phyloP scores from a whole-genome alignment of 2,329 filamentous ascomycete genomes.

The Rhinocladiella similis region DNA sequence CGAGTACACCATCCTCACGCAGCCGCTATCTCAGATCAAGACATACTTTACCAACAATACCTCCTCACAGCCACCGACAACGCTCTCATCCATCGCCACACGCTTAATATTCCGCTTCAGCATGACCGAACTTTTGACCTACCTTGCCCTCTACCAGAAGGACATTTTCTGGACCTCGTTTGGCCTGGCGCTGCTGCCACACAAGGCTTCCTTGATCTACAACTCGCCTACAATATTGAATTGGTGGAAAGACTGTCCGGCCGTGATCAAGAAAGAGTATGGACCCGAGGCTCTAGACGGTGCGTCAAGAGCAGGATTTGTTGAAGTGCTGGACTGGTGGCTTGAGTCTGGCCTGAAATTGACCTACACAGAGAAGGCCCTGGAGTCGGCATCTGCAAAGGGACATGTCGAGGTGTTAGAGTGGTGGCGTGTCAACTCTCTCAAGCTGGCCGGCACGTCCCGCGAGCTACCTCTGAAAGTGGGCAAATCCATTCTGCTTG shows the following conservation, averaged over 20 bases:
- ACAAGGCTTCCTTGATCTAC: constrained; percentile 84
- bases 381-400: constrained; percentile 83
- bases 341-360: constrained; percentile 75
- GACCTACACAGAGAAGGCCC: constrained; percentile 80
- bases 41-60: constrained; percentile 69
- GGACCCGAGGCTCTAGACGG: constrained; percentile 81
- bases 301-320: constrained; percentile 80
- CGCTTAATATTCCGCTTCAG: constrained; percentile 91
- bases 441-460: constrained; percentile 36
- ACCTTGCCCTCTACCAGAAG: constrained; percentile 64
- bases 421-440: constrained; percentile 74
- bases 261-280: constrained; percentile 84
- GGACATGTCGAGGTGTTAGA: constrained; percentile 84
- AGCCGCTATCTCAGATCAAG: constrained; percentile 66
- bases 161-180: constrained; percentile 86
- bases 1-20: constrained; percentile 80
- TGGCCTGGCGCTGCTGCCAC: constrained; percentile 76
- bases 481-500: constrained; percentile 79
- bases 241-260: constrained; percentile 84
- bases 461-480: constrained; percentile 65
- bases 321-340: constrained; percentile 91
- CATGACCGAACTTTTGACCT: constrained; percentile 74
- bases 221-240: constrained; percentile 81
- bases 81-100: constrained; percentile 77
- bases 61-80: constrained; percentile 57